These are phyloP conservation scores for Abrus pulchellus DNA, from an alignment of 306 rosid genomes.

Conservation along the genomic window DNA sequence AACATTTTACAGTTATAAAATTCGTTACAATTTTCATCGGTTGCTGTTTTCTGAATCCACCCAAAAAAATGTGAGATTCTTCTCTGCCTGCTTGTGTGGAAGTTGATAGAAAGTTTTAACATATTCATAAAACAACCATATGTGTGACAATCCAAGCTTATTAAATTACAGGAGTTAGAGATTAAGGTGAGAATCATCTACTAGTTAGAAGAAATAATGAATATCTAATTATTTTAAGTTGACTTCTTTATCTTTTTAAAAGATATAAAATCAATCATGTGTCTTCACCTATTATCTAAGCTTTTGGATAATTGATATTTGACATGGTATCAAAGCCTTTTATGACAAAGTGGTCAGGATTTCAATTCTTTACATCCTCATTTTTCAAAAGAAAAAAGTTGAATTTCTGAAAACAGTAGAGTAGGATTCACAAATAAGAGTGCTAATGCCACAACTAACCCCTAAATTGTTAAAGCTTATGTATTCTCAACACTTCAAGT, in stretches of 20 bases:
- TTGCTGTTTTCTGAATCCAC: constrained; percentile 1
- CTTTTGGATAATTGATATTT: constrained; percentile 21
- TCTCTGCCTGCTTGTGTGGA: constrained; percentile 5
- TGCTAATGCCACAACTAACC: too few relatives aligned
- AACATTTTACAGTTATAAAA: constrained; percentile 8
- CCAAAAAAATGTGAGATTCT: not conserved
- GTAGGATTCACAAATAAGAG: not conserved
- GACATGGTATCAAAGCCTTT: constrained; percentile 4
- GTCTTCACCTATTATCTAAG: constrained; percentile 8
- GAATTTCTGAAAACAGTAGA: not conserved
- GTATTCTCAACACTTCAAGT: not conserved
- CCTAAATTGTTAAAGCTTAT: too few relatives aligned
- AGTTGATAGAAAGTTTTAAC: constrained; percentile 5
- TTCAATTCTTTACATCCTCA: not conserved
- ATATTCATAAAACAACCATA: not conserved
- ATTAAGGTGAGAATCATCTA: not conserved
- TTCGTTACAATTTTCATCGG: not conserved
- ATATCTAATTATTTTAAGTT: not conserved
- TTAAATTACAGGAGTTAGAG: constrained; percentile 16
- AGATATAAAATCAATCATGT: constrained; percentile 15
- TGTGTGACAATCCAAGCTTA: constrained; percentile 5
- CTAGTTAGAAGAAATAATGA: constrained; percentile 6
- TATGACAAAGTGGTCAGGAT: not conserved
- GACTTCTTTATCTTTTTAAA: not conserved
- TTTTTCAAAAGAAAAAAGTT: not conserved